These are phyloP conservation scores for Sugiyamaella xylanicola DNA, from an alignment of 1,139 yeast genomes.

Conservation along the genomic window DNA sequence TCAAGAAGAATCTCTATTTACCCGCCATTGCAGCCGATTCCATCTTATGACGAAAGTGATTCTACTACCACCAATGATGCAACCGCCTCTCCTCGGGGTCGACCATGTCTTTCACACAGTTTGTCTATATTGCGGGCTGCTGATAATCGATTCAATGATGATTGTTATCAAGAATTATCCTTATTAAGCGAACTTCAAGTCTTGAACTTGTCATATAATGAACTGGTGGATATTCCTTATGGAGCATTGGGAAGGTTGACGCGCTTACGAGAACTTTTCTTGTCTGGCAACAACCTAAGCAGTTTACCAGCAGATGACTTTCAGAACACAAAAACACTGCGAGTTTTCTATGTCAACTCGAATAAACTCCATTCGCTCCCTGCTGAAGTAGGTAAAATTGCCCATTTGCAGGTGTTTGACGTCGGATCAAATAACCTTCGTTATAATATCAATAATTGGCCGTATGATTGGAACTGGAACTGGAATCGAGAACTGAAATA, in stretches of 20 bases:
- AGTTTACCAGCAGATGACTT: slow-evolving; percentile 86
- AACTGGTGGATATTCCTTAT: slow-evolving; percentile 74
- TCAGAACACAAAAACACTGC: slow-evolving; percentile 59
- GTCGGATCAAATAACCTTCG: slow-evolving; percentile 90
- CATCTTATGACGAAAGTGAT: slow-evolving; percentile 20
- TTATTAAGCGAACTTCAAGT: slow-evolving; percentile 59
- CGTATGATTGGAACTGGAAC: slow-evolving; percentile 98
- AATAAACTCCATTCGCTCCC: slow-evolving; percentile 88
- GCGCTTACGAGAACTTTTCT: slow-evolving; percentile 64
- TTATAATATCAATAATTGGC: slow-evolving; percentile 91
- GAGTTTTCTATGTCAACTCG: slow-evolving; percentile 70
- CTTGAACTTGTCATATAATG: slow-evolving; percentile 82
- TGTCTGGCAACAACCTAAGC: slow-evolving; percentile 82
- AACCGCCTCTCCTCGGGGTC: slow-evolving; percentile 16
- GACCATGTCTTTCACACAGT: slow-evolving; percentile 35
- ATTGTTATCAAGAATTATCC: slow-evolving; percentile 70
- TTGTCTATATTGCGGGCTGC: slow-evolving; percentile 65
- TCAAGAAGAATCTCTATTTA: slow-evolving; percentile 30
- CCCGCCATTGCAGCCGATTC: slow-evolving; percentile 20
- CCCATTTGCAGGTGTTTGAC: slow-evolving; percentile 70
- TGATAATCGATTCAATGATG: slow-evolving; percentile 82
- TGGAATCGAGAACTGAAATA: slow-evolving; percentile 75
- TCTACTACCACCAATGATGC: slow-evolving; percentile 16
- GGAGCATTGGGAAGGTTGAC: slow-evolving; percentile 66
- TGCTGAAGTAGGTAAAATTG: slow-evolving; percentile 76